These are phyloP conservation scores for Hansfordia pulvinata DNA, from an alignment of 2,329 filamentous ascomycete genomes.

Conservation along the genomic window DNA sequence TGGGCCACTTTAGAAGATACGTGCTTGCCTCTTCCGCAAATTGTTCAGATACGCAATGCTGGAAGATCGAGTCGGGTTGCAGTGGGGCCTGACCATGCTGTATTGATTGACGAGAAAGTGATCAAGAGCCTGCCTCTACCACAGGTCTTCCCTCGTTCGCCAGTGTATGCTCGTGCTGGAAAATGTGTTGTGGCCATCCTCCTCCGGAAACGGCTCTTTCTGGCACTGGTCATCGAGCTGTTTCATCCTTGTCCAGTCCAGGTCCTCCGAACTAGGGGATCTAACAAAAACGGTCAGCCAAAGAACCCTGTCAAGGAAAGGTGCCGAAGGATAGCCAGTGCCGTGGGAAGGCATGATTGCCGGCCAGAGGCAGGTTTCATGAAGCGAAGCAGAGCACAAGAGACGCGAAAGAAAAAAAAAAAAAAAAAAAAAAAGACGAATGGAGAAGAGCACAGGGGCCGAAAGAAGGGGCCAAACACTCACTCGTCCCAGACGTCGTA, in stretches of 20 bases:
- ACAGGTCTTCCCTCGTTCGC: no score
- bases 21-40: no score
- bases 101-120: no score
- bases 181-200: slow-evolving; percentile 22
- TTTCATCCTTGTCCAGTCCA: slow-evolving; percentile 17
- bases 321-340: no score
- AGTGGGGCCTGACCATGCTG: no score
- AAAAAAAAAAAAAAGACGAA: neutral
- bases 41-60: no score
- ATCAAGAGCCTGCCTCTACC: no score
- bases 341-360: slow-evolving; percentile 3
- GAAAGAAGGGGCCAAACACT: slow-evolving; percentile 8
- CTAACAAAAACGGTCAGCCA: neutral
- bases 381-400: no score
- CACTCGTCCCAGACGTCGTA: slow-evolving; percentile 37
- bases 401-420: neutral
- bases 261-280: slow-evolving; percentile 5
- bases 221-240: slow-evolving; percentile 18
- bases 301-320: neutral
- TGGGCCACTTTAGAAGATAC: no score
- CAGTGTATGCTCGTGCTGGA: slow-evolving; percentile 27
- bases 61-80: no score
- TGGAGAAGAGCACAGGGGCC: neutral
- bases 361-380: neutral
- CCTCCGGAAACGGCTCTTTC: slow-evolving; percentile 21